A percentile compares a stretch with the other conserved stretches of the same genome.
phyloP scores from a whole-genome alignment of 176 grass and related monocot species.

The Luzula sylvatica region DNA sequence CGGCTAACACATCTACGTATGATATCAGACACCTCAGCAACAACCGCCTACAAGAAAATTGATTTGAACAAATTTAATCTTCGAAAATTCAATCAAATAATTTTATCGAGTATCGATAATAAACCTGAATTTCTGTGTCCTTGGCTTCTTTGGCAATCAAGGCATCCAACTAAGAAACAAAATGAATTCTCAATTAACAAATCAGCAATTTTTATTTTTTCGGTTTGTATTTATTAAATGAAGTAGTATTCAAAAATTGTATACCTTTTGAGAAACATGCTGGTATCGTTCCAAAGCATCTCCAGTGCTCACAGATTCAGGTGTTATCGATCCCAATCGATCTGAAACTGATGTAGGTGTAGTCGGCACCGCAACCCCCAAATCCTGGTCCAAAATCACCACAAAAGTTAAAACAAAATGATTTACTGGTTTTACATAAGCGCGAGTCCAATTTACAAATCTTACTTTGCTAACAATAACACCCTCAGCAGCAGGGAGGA shows the following conservation, averaged over 20 bases:
- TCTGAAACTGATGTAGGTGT: slow-evolving; percentile 32
- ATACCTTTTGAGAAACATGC: slow-evolving; percentile 80
- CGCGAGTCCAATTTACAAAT: slow-evolving; percentile 2
- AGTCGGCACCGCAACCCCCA: slow-evolving; percentile 30
- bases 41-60: slow-evolving; percentile 55
- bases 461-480: slow-evolving; percentile 33
- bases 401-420: slow-evolving; percentile 22
- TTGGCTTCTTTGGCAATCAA: slow-evolving; percentile 67
- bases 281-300: slow-evolving; percentile 72
- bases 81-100: not conserved
- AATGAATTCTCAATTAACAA: slow-evolving; percentile 14
- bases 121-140: slow-evolving; percentile 79
- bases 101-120: slow-evolving; percentile 8
- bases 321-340: slow-evolving; percentile 48
- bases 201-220: not conserved
- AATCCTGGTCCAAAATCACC: slow-evolving; percentile 40
- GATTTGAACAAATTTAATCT: slow-evolving; percentile 17
- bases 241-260: slow-evolving; percentile 10
- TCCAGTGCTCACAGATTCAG: slow-evolving; percentile 57
- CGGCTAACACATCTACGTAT: slow-evolving; percentile 71
- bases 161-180: slow-evolving; percentile 54
- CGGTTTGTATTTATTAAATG: not conserved
- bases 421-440: not conserved
- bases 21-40: slow-evolving; percentile 80
- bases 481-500: slow-evolving; percentile 35